Percentiles rank a stretch among this genome's conserved stretches.
Evolutionary conservation across 768 basidiomycete genomes (phyloP).

Genomic region (Suillus discolor): DNA sequence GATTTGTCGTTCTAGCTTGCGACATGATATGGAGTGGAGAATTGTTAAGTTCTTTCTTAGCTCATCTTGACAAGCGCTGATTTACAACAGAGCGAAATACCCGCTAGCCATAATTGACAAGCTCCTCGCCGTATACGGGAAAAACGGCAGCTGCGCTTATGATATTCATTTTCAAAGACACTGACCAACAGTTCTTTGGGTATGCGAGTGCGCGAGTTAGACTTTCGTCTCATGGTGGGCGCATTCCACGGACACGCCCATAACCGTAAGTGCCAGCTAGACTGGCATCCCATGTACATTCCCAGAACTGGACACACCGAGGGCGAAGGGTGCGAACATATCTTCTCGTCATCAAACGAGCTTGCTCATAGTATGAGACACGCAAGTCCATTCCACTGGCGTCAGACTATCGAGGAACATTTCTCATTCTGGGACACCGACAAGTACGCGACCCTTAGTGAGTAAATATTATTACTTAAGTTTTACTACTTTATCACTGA

Average conservation of each 20-base stretch:
- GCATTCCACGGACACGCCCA: not conserved
- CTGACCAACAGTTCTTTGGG: conserved; percentile 20
- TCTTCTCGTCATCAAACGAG: not conserved
- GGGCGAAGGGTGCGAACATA: not conserved
- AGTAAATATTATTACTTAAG: not conserved
- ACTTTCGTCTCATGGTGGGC: conserved; percentile 8
- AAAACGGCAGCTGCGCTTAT: conserved; percentile 13
- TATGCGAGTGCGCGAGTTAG: not conserved
- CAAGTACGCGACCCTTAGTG: not conserved
- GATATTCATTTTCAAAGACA: conserved; percentile 16
- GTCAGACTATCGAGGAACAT: not conserved
- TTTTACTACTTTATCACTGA: not conserved
- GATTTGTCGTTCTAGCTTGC: not conserved
- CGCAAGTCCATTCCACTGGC: not conserved
- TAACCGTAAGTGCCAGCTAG: not conserved
- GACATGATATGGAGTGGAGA: not conserved
- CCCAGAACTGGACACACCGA: not conserved
- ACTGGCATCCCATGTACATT: not conserved
- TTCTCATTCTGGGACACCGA: not conserved
- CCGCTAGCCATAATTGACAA: conserved; percentile 15
- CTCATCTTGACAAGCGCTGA: not conserved
- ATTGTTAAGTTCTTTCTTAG: not conserved
- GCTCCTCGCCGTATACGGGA: conserved; percentile 17
- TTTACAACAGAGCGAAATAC: not conserved
- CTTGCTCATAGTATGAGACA: not conserved